Percentiles rank a stretch among this genome's conserved stretches.
phyloP scores from a whole-genome alignment of 495 filamentous ascomycete genomes.

The Penicillium ochrochloron region DNA sequence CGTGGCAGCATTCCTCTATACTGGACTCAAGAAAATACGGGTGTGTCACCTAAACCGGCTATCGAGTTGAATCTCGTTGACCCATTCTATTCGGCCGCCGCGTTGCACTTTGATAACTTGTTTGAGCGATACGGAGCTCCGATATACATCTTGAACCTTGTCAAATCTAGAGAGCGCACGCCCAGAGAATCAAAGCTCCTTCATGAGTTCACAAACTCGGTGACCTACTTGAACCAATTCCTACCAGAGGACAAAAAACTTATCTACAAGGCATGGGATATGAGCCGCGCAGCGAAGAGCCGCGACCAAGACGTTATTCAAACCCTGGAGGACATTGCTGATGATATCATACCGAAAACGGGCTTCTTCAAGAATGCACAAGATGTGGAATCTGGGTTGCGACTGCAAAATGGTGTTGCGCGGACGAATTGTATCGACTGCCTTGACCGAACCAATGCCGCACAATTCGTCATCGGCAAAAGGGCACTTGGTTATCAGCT shows the following conservation, averaged over 20 bases:
- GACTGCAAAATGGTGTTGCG: conserved; percentile 89
- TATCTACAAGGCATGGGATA: conserved; percentile 94
- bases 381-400: conserved; percentile 61
- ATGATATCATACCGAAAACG: conserved; percentile 80
- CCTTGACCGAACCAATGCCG: conserved; percentile 93
- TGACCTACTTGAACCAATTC: conserved; percentile 94
- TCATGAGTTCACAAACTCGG: conserved; percentile 83
- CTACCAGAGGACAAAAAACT: conserved; percentile 83
- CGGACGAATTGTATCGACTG: conserved; percentile 99
- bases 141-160: conserved; percentile 88
- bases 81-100: conserved; percentile 95
- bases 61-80: conserved; percentile 94
- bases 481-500: conserved; percentile 89
- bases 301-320: conserved; percentile 96
- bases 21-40: conserved; percentile 97
- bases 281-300: conserved; percentile 93
- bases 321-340: conserved; percentile 85
- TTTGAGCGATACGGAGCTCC: conserved; percentile 94
- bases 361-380: conserved; percentile 95
- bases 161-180: conserved; percentile 89
- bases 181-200: conserved; percentile 91
- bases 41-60: conserved; percentile 92
- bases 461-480: conserved; percentile 98
- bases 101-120: conserved; percentile 93
- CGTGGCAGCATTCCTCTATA: conserved; percentile 95